Evolutionary conservation across 75 land plant genomes (phyloP), one percentile per base, ranked within the genome.

Genomic region (Adiantum capillusveneris): DNA sequence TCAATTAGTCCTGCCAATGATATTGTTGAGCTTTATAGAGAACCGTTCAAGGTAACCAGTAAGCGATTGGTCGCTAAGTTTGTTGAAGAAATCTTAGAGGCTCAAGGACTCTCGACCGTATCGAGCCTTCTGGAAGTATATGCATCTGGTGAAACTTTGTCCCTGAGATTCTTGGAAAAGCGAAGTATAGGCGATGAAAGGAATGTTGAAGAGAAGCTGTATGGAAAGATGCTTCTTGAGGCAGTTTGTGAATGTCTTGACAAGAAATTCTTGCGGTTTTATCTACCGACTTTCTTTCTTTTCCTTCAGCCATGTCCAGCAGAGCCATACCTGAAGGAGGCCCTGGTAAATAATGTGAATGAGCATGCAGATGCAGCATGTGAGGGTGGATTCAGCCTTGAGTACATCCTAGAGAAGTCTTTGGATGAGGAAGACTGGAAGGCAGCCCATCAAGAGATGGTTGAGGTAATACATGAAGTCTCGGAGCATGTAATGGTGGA

Each of bases 281-380:
- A 17, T 46, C 14, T 46, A 3, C 49, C 49, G 2, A 2, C 49
- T 6, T 46, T 46, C 49, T 20, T 46, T 20, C 49, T 46, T 17
- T 20, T 46, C 49, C 17, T 46, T 46, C 49, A 20, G 21, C 49
- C 49, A 46, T 46, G 49, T 46, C 21, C 21, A n/a, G 49, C 6
- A 7, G 49, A 20, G 5, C 49, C 5, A 2, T 14, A 46, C 3
- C 21, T 46, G 2, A 17, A 46, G 49, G 5, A 17, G 14, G 17
- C 14, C 21, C 21, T 46, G 49, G 21, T 46, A 17, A 46, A 20
- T 2, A 46, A 6, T 17, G 49, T 46, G n/a, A 46, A n/a, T 46
- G 49, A 46, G 17, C 49, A 46, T 46, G 49, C 49, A 46, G 49
- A 46, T 46, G 49, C 49, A 46, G 49, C 49, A n/a, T 46, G 49